A percentile compares a stretch with the other conserved stretches of the same genome.
Evolutionary conservation across 1,139 yeast species (phyloP).

Genomic region (Candida sp.): DNA sequence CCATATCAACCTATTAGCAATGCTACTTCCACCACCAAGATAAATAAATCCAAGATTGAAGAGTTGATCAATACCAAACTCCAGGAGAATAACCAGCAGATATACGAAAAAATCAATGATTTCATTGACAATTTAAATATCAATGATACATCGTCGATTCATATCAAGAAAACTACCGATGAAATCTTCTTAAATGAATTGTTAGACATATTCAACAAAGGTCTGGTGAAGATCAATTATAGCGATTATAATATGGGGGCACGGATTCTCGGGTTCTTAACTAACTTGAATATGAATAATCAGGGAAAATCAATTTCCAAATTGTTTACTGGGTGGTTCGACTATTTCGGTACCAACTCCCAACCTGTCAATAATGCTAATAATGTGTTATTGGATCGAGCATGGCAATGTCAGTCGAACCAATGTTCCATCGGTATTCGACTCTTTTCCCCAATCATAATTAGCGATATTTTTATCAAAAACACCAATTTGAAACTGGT

Average conservation of each 20-base stretch:
- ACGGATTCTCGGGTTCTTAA: slow-evolving; percentile 40
- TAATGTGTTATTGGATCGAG: slow-evolving; percentile 26
- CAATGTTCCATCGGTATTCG: slow-evolving; percentile 35
- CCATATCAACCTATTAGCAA: background rate
- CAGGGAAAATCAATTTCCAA: slow-evolving; percentile 19
- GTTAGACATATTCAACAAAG: slow-evolving; percentile 32
- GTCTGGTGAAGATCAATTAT: slow-evolving; percentile 35
- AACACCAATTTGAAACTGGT: slow-evolving; percentile 9
- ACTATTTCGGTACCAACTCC: slow-evolving; percentile 22
- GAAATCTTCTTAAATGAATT: slow-evolving; percentile 20
- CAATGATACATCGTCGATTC: background rate
- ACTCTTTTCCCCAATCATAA: slow-evolving; percentile 26
- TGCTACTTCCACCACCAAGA: background rate
- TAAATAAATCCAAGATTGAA: slow-evolving; percentile 20
- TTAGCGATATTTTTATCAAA: slow-evolving; percentile 34
- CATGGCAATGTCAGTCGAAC: slow-evolving; percentile 31
- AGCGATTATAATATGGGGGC: slow-evolving; percentile 42
- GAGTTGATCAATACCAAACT: slow-evolving; percentile 17
- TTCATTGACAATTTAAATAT: slow-evolving; percentile 23
- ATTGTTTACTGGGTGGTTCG: slow-evolving; percentile 40
- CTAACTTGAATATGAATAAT: slow-evolving; percentile 15
- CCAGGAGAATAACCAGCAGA: slow-evolving; percentile 19
- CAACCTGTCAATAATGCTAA: slow-evolving; percentile 33
- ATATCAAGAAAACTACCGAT: slow-evolving; percentile 11
- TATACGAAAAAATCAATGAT: slow-evolving; percentile 23